Conservation (phyloP, 768 basidiomycete genomes). For the Rhizopogon vinicolor region DNA sequence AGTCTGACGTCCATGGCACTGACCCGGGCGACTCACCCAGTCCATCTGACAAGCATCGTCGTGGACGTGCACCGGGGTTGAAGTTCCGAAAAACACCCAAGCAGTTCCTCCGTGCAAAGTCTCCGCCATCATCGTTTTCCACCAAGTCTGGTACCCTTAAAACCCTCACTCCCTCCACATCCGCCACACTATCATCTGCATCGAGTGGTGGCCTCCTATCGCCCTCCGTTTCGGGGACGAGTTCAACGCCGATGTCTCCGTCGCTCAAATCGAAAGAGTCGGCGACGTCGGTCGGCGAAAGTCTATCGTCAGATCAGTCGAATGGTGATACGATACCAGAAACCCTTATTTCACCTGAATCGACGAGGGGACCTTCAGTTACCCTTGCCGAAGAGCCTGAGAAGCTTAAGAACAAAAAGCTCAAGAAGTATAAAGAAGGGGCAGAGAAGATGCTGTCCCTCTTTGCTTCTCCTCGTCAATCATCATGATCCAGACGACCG, state of each 20-base stretch:
- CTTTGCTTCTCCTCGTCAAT: slow-evolving; percentile 68
- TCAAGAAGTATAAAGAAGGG: slow-evolving; percentile 84
- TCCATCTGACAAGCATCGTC: slow-evolving; percentile 50
- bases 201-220: slow-evolving; percentile 52
- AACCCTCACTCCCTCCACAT: slow-evolving; percentile 38
- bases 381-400: slow-evolving; percentile 41
- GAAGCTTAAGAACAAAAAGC: slow-evolving; percentile 65
- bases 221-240: slow-evolving; percentile 56
- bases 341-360: slow-evolving; percentile 24
- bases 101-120: slow-evolving; percentile 71
- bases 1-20: slow-evolving; percentile 38
- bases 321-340: slow-evolving; percentile 41
- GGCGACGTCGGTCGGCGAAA: slow-evolving; percentile 66
- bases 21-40: slow-evolving; percentile 40
- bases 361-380: slow-evolving; percentile 20
- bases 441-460: slow-evolving; percentile 83
- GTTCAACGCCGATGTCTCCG: slow-evolving; percentile 44
- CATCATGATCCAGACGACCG: slow-evolving; percentile 12
- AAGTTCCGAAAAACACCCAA: slow-evolving; percentile 69
- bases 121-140: slow-evolving; percentile 43
- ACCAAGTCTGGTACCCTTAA: slow-evolving; percentile 28
- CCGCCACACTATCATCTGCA: slow-evolving; percentile 30
- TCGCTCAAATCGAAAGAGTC: slow-evolving; percentile 83
- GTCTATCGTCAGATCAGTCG: slow-evolving; percentile 69
- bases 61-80: slow-evolving; percentile 65